Conservation (phyloP, 306 rosid species). For the Casuarina glauca region DNA sequence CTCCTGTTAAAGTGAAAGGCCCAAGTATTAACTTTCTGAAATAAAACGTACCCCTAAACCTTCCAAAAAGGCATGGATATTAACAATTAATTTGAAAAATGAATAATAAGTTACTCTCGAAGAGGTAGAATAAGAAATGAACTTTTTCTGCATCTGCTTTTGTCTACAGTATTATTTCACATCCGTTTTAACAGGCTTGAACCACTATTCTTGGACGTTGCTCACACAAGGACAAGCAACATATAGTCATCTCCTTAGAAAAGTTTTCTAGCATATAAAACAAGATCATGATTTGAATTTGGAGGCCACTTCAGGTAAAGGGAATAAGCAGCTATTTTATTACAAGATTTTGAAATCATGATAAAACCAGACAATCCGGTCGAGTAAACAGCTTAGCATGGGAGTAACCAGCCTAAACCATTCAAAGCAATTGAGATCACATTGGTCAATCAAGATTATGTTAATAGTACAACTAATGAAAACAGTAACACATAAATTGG, state of each 20-base stretch:
- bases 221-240: background rate
- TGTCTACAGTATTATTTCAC: background rate
- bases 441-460: background rate
- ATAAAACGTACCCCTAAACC: constrained; percentile 11
- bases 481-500: background rate
- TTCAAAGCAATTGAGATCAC: background rate
- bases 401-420: background rate
- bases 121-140: background rate
- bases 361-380: background rate
- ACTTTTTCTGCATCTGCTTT: background rate
- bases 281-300: background rate
- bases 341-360: background rate
- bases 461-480: background rate
- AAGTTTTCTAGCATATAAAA: background rate
- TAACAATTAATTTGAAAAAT: constrained; percentile 10
- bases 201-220: background rate
- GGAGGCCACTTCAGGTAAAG: background rate
- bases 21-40: constrained; percentile 21
- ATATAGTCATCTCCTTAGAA: background rate
- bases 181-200: background rate
- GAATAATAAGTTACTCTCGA: background rate
- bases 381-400: background rate
- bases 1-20: constrained; percentile 38
- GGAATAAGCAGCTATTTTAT: background rate
- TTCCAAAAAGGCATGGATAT: background rate